Base-by-base conservation (phyloP, 1,284 basidiomycete genomes). In the Singerocomus inundabilis region DNA sequence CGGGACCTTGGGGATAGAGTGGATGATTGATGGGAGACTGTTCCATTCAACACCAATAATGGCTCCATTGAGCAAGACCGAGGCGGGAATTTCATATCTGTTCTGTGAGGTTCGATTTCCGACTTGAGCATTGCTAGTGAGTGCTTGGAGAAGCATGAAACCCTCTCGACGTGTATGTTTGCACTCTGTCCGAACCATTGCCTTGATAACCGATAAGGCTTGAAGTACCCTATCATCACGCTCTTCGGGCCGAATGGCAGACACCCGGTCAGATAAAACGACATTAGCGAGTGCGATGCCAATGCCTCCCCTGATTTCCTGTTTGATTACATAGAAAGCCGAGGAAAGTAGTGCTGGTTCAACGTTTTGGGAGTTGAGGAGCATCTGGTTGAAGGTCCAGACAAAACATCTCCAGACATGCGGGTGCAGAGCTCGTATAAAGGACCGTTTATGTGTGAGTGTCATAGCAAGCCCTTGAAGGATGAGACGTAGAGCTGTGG, bases 371-470 rank as follows among this genome's bases (percentile, higher is more conserved):
- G 60, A 36, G 26, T 29, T 38, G 46, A 47, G 24, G 46, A 58
- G 57, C 53, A 57, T 54, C 16, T 52, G 59, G 42, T 38, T 46
- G 52, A 77, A 82, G 0, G 75, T 72, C 81, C 82, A 84, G 25
- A 83, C 63, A 15, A 83, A 65, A 44, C 76, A 73, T 46, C 68
- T 71, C 81, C 81, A 85, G 21, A 78, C 61, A 34, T 74, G 72
- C 0, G 73, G 59, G 44, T 77, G 74, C 9, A 79, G 60, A 9
- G 65, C 61, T 10, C 68, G 67, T 9, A 74, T 61, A 12, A 61
- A 48, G 10, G 62, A 59, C 18, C 63, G 62, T 41, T 70, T 67
- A 52, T 73, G 70, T 1, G 45, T 58, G 9, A 66, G 61, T 2
- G 70, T 56, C 38, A 59, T 53, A 6, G 59, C 62, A 13, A 80